Base-by-base conservation (phyloP, 2,329 filamentous ascomycete species). In the Orbilia javanica region DNA sequence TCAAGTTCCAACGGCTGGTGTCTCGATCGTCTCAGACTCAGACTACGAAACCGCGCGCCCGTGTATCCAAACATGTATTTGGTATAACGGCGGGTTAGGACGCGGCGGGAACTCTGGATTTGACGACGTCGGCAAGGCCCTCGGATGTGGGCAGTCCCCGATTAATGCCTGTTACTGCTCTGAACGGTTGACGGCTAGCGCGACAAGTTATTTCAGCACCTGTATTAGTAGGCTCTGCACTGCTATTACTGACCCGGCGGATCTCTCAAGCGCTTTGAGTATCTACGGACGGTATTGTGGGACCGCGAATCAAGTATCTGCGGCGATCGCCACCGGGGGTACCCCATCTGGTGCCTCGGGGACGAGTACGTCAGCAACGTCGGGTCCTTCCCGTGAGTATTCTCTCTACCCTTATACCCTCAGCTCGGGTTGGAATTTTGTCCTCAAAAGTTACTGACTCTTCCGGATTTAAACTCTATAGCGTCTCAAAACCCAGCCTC, bases 161-260 rank as follows among this genome's bases (percentile, higher is more conserved):
- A 79, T 80, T 48, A 82, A 82, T 74, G 80, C 72, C 15, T 82
- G 82, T 65, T 80, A 80, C 57, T 82, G 82, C 71, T 80, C 79
- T 55, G 64, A 73, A 13, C 74, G 68, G 8, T 70, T 81, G 18
- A 81, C 68, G 1, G 67, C 71, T 57, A 82, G 79, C 29, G 82
- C 82, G 7, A 81, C 81, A 4, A 79, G 80, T 10, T 82, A 82
- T 70, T 72, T 83, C 48, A 80, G 68, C 2, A 53, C 25, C 0
- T 82, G 82, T 75, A 77, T 83, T 46, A 81, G 81, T 48, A 73
- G 42, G 1, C 63, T 79, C 20, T 82, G 82, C 71, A 79, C 65
- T 18, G 79, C 80, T 22, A 75, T 79, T 22, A 81, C 79, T 27
- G 73, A 77, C 13, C 79, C 74, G 8, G 63, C 73, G 0, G 81